Conservation (phyloP, 108 stramenopile species). For the Pseudonitzschia pungens region DNA sequence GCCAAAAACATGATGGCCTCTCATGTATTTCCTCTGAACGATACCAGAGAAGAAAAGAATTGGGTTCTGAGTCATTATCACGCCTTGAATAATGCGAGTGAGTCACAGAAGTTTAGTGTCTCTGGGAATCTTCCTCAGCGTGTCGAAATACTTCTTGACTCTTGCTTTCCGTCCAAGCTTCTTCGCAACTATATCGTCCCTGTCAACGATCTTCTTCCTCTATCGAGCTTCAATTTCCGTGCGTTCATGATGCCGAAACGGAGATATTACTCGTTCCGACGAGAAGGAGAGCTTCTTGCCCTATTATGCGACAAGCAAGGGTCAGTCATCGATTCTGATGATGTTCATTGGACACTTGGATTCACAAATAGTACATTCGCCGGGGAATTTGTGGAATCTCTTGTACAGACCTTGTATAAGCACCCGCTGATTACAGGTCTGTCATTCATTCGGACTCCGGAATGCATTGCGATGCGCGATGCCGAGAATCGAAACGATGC, state of each 20-base stretch:
- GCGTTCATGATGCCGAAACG: constrained; percentile 70
- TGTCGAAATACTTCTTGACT: constrained; percentile 49
- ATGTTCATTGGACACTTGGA: constrained; percentile 60
- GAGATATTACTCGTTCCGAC: constrained; percentile 61
- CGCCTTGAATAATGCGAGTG: constrained; percentile 1
- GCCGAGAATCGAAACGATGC: constrained; percentile 24
- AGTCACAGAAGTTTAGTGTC: constrained; percentile 10
- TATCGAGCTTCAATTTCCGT: constrained; percentile 59
- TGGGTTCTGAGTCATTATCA: constrained; percentile 54
- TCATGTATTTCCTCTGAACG: constrained; percentile 52
- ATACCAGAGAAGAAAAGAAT: constrained; percentile 39
- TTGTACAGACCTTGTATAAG: constrained; percentile 63
- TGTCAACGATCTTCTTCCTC: constrained; percentile 36
- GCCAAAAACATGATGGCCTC: constrained; percentile 30
- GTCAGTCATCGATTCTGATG: constrained; percentile 25
- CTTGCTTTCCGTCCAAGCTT: constrained; percentile 54
- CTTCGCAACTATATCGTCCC: constrained; percentile 50
- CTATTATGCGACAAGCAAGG: constrained; percentile 55
- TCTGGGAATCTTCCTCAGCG: constrained; percentile 32
- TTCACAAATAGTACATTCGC: constrained; percentile 72
- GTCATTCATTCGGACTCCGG: constrained; percentile 45
- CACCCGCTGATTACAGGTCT: constrained; percentile 61
- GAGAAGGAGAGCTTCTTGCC: constrained; percentile 63
- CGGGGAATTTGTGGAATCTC: constrained; percentile 68
- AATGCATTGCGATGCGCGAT: constrained; percentile 21